Conservation (phyloP, 805 yeast genomes). For the Saturnispora quitensis region DNA sequence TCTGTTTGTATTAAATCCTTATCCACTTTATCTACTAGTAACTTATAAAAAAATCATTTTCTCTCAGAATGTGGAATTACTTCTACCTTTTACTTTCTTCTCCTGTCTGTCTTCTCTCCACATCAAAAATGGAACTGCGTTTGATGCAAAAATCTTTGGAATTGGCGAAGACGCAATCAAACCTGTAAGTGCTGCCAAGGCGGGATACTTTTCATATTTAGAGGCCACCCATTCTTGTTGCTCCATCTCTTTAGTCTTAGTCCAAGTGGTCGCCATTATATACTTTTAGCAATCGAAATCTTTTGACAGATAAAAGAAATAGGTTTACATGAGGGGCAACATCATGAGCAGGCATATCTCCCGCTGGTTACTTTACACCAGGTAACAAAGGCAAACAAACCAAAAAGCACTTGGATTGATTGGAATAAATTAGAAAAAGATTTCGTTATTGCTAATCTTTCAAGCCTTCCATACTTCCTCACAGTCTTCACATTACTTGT, state of each 20-base stretch:
- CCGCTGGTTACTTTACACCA: not conserved
- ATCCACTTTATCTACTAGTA: not conserved
- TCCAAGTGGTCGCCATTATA: constrained; percentile 17
- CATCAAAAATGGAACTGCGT: constrained; percentile 50
- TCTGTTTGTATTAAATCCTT: not conserved
- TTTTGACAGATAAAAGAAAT: not conserved
- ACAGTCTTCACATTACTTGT: no score
- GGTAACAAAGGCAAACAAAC: not conserved
- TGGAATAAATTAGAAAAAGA: not conserved
- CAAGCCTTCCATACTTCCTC: no score
- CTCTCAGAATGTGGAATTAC: not conserved
- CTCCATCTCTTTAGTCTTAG: constrained; percentile 29
- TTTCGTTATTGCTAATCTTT: not conserved
- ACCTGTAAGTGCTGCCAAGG: constrained; percentile 50
- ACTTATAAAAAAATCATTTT: not conserved
- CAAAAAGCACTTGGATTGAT: not conserved
- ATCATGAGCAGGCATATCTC: not conserved
- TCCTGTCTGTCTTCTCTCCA: constrained; percentile 34
- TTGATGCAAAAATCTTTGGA: constrained; percentile 48
- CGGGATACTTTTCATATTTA: constrained; percentile 42
- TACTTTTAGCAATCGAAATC: not conserved
- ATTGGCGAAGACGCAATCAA: constrained; percentile 50
- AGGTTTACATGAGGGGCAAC: not conserved
- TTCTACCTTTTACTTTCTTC: constrained; percentile 15
- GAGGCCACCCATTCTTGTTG: constrained; percentile 43